Evolutionary conservation across 2,329 filamentous ascomycete species (phyloP), one percentile per base, ranked within the genome.

Genomic region (Coniochaeta pulveracea): DNA sequence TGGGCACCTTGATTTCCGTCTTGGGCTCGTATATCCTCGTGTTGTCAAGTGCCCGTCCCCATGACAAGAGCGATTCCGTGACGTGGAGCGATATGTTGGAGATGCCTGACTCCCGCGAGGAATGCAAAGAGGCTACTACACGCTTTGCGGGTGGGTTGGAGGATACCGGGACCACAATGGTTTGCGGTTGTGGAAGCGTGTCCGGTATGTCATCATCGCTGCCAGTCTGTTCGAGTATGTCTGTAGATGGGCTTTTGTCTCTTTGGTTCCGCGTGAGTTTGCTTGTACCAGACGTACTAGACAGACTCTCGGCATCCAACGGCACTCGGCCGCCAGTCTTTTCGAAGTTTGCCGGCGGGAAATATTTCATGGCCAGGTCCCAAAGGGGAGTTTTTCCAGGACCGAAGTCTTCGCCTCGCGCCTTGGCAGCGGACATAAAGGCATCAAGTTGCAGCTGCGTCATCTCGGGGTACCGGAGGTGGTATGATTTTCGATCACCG

Each of bases 1-100:
- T 89, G 2, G 88, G 85, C 22, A 96, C 74, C 11, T 77, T 78
- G 3, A 64, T 68, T 43, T 95, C 85, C 16, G 61, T 58, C 19
- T 55, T 59, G 30, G 77, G 62, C 1, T 69, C 56, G 46, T 86
- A 84, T 3, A 77, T 62, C 19, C 77, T 57, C 0, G 80, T 89
- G 45, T 85, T 88, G 14, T 68, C 63, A 1, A 57, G 61, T 0
- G 72, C 72, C 17, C 89, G 76, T 19, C 89, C 89, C 76, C 85
- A 96, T 0, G 78, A 80, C 0, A 79, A 75, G 43, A 84, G 57
- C 4, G 76, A 73, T 25, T 74, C 68, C 9, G 74, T 73, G 10
- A 95, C 61, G 21, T 69, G 67, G 19, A 93, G 63, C 1, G 68
- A 71, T 16, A 84, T 66, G 15, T 66, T 67, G 2, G 67, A 58